Evolutionary conservation across 2,329 filamentous ascomycete genomes (phyloP).

Genomic region (Colletotrichum higginsianum): DNA sequence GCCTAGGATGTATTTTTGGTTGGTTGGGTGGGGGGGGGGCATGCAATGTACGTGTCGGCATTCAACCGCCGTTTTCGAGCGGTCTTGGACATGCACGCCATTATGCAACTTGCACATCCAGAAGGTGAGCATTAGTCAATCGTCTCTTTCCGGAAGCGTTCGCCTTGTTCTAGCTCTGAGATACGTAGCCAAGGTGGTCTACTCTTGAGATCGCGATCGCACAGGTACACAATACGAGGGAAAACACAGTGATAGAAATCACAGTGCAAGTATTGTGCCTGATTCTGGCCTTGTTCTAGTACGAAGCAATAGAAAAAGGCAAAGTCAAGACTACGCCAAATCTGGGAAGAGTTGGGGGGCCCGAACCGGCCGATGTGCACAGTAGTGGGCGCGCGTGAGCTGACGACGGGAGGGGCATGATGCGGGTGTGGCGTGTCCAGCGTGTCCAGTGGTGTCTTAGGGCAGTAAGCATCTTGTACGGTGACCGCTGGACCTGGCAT

Average conservation of each 20-base stretch:
- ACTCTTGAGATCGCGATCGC: too few species aligned
- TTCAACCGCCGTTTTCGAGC: conserved; percentile 6
- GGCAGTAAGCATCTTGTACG: neutral
- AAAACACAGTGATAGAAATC: too few species aligned
- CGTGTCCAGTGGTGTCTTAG: neutral
- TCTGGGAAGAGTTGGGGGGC: conserved; percentile 2
- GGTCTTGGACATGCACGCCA: conserved; percentile 14
- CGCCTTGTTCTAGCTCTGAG: neutral
- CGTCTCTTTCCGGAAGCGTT: neutral
- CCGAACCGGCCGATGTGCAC: conserved; percentile 26
- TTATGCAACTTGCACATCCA: conserved; percentile 17
- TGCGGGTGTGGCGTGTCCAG: conserved; percentile 19
- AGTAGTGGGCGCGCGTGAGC: conserved; percentile 32
- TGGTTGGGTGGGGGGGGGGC: conserved; percentile 22
- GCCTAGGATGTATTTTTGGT: conserved; percentile 15
- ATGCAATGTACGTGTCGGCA: conserved; percentile 32
- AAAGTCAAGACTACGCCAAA: too few species aligned
- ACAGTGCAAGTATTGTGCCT: too few species aligned
- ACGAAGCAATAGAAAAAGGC: neutral
- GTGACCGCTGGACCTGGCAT: conserved; percentile 30
- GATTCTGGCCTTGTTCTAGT: neutral
- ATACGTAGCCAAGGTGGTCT: neutral
- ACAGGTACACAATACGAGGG: too few species aligned
- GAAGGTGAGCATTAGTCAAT: conserved; percentile 14
- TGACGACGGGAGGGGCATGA: conserved; percentile 38